Evolutionary conservation across 768 basidiomycete species (phyloP).

Genomic region (Stropharia rugosoannulata): DNA sequence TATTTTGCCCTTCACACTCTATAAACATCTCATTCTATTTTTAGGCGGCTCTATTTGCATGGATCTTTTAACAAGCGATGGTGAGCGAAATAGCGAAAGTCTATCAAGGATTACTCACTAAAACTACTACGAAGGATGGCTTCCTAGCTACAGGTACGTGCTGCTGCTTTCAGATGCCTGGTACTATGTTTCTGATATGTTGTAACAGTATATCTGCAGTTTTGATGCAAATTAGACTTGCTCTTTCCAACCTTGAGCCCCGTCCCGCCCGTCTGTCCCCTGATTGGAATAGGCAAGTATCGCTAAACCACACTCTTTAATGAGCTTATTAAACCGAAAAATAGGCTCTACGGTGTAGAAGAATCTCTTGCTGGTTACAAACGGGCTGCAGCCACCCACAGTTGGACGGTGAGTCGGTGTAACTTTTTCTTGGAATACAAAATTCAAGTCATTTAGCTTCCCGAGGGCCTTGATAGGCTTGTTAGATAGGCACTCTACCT

Average conservation of each 20-base stretch:
- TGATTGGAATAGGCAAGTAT: conserved; percentile 48
- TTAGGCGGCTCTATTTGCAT: conserved; percentile 73
- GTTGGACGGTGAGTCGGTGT: conserved; percentile 52
- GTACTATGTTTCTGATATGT: neutral
- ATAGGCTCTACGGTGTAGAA: conserved; percentile 44
- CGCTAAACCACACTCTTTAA: neutral
- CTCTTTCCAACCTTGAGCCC: conserved; percentile 67
- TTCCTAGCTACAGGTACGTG: conserved; percentile 61
- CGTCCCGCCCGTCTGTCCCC: conserved; percentile 55
- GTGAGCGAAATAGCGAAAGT: conserved; percentile 27
- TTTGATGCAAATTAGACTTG: conserved; percentile 66
- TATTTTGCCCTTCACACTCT: neutral
- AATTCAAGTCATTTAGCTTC: conserved; percentile 23
- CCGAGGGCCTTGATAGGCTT: conserved; percentile 32
- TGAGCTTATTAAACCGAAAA: conserved; percentile 3
- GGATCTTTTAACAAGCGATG: conserved; percentile 67
- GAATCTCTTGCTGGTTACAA: conserved; percentile 67
- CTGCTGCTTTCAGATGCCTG: neutral
- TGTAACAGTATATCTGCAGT: conserved; percentile 42
- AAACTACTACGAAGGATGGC: conserved; percentile 45
- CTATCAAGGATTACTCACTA: neutral
- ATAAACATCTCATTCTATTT: neutral
- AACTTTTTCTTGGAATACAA: neutral
- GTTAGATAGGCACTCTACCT: conserved; percentile 20
- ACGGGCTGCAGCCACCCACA: conserved; percentile 62